Conservation (phyloP, 2,329 filamentous ascomycete genomes). For the Cryphonectria radicalis region DNA sequence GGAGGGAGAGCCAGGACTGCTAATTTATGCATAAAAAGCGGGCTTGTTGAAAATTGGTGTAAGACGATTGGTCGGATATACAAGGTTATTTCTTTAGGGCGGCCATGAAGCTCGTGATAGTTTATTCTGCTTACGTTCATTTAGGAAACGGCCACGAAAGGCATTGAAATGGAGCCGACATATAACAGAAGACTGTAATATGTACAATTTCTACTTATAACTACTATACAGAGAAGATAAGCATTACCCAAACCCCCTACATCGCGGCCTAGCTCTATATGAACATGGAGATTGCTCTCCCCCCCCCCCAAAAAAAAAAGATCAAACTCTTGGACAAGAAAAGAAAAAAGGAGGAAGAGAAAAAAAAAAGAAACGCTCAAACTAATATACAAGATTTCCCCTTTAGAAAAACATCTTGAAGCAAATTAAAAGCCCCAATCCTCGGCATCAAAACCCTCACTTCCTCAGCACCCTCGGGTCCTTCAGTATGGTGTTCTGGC, state of each 20-base stretch:
- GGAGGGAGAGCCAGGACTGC: too few species aligned
- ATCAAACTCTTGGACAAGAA: not conserved
- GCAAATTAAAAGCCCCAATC: too few species aligned
- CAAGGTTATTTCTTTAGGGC: not conserved
- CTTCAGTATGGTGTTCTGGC: not conserved
- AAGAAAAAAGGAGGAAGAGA: not conserved
- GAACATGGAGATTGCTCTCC: not conserved
- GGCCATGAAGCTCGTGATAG: not conserved
- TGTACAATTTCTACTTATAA: too few species aligned
- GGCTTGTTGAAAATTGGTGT: constrained; percentile 4
- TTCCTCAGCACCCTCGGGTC: not conserved
- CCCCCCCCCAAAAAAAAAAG: too few species aligned
- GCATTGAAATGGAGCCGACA: too few species aligned
- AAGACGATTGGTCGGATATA: constrained; percentile 20
- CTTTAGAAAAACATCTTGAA: too few species aligned
- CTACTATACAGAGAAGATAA: too few species aligned
- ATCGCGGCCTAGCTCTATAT: not conserved
- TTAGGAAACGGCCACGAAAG: too few species aligned
- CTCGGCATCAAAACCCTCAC: not conserved
- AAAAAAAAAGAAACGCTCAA: not conserved
- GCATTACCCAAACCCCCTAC: not conserved
- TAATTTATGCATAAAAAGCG: not conserved
- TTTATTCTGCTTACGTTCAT: too few species aligned
- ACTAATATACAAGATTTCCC: too few species aligned
- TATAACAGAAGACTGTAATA: too few species aligned